Evolutionary conservation across 352 stramenopile species (phyloP), one percentile per base, ranked within the genome.

Genomic region (Phytophthora colocasiae): DNA sequence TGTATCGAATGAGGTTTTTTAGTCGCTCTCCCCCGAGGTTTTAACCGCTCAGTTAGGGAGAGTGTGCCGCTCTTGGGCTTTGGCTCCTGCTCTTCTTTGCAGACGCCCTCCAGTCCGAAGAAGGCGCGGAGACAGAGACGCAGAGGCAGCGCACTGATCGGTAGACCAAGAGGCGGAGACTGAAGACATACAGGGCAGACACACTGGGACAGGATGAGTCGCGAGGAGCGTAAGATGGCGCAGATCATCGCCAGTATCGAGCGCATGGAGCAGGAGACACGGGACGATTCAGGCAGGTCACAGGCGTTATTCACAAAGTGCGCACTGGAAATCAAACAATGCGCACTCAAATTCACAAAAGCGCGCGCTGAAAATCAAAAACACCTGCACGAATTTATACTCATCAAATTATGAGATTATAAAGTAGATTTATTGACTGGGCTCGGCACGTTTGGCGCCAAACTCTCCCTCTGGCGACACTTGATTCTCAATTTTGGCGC

Each of bases 201-300:
- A 36, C 22, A 49, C 32, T 63, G 40, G 43, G n/a, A 32, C 39
- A 78, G 58, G 17, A 91, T 91, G 83, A 90, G 81, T 59, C 80
- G 83, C 26, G 83, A 91, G 60, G 83, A 89, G 64, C 83, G 83
- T 41, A 91, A 91, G 69, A 91, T 89, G 83, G 81, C 80, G 65
- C 83, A 91, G 68, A 91, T 91, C 58, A 88, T 89, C 66, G 83
- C 83, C 43, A 89, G 77, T 48, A 91, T 91, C 65, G 83, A 91
- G 76, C 82, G 82, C 66, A 90, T 90, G 81, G 81, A 90, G 68
- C 81, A 88, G 77, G 76, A 80, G 57, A 67, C 70, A 43, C 66
- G 69, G 53, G 32, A 71, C 44, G 60, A 66, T 58, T 44, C 34
- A 12, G 38, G n/a, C 39, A 61, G 32, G 29, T 34, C 52, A 14